Conservation (phyloP, 1,139 yeast genomes). For the Pichia terricola region DNA sequence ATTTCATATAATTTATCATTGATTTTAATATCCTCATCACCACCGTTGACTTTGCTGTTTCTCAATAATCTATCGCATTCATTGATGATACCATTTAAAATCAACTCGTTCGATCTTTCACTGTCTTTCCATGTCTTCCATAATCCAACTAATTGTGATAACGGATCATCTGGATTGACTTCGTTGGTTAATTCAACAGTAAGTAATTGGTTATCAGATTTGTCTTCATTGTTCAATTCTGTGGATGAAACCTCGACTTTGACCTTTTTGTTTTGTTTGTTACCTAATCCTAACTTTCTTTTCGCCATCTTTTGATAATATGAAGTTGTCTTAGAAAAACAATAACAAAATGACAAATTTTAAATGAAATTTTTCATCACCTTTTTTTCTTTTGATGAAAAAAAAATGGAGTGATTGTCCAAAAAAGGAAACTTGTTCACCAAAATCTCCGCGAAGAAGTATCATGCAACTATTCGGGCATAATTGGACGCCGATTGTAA, state of each 20-base stretch:
- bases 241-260: conserved; percentile 4
- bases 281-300: conserved; percentile 78
- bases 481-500: too few species aligned
- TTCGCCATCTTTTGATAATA: conserved; percentile 26
- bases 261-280: conserved; percentile 39
- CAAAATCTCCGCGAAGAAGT: too few species aligned
- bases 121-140: conserved; percentile 52
- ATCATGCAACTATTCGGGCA: too few species aligned
- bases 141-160: conserved; percentile 68
- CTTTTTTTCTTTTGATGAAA: too few species aligned
- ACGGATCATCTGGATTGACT: conserved; percentile 67
- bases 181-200: conserved; percentile 65
- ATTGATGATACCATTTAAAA: conserved; percentile 79
- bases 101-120: conserved; percentile 49
- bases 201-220: conserved; percentile 29
- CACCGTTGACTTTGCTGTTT: conserved; percentile 29
- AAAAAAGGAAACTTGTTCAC: too few species aligned
- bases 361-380: too few species aligned
- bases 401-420: too few species aligned
- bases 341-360: too few species aligned
- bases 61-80: conserved; percentile 81
- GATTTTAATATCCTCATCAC: conserved; percentile 26
- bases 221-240: conserved; percentile 7
- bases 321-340: neutral
- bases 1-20: conserved; percentile 61